Conservation (phyloP, 1,284 basidiomycete species). For the Trichosporon faecale region DNA sequence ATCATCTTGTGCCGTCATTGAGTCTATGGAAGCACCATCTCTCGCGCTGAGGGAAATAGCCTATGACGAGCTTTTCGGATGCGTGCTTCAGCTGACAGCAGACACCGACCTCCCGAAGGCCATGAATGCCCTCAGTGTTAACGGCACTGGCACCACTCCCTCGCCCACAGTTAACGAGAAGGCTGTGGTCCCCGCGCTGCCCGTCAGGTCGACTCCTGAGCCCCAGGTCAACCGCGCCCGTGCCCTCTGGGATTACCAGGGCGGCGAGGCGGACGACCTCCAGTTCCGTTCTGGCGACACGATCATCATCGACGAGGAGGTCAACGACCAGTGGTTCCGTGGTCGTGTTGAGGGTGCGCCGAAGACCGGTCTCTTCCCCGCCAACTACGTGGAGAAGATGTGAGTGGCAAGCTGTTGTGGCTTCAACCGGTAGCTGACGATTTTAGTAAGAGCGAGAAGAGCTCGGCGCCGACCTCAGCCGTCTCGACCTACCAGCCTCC, state of each 20-base stretch:
- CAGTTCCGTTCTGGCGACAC: slow-evolving; percentile 43
- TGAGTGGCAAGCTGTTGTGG: slow-evolving; percentile 22
- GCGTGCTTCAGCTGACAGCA: neutral
- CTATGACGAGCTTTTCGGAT: no score
- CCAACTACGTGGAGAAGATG: slow-evolving; percentile 48
- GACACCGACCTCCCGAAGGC: slow-evolving; percentile 4
- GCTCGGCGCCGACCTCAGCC: neutral
- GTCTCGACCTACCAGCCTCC: slow-evolving; percentile 13
- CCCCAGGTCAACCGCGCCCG: slow-evolving; percentile 30
- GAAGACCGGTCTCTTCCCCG: slow-evolving; percentile 43
- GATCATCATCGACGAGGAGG: slow-evolving; percentile 47
- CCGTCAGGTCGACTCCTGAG: neutral
- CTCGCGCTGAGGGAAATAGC: neutral
- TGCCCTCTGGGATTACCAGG: slow-evolving; percentile 48
- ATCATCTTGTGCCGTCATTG: neutral
- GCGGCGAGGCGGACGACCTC: slow-evolving; percentile 43
- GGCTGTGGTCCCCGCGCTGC: slow-evolving; percentile 7
- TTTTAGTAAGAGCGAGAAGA: slow-evolving; percentile 2
- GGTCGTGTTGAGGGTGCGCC: slow-evolving; percentile 41
- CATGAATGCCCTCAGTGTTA: slow-evolving; percentile 11
- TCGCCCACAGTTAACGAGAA: slow-evolving; percentile 4
- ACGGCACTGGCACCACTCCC: neutral
- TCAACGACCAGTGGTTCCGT: slow-evolving; percentile 48
- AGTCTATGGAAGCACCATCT: neutral
- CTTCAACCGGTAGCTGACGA: neutral